Evolutionary conservation across 2,329 filamentous ascomycete species (phyloP), one percentile per base, ranked within the genome.

Genomic region (Diaporthe vexans): DNA sequence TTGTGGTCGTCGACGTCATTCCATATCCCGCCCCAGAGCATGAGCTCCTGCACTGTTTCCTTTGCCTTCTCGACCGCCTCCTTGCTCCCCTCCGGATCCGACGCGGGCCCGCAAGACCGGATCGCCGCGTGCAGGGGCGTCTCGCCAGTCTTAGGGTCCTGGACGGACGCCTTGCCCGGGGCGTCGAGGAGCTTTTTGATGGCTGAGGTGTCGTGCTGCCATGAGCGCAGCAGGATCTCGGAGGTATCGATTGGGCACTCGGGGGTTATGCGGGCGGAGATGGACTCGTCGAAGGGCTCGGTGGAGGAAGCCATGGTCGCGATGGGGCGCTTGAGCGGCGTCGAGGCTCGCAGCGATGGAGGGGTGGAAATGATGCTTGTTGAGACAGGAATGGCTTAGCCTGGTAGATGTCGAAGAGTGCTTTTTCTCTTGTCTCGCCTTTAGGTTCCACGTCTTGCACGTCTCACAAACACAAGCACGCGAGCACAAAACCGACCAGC

Each of bases 21-120:
- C 97, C 97, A 99, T 78, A 98, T 98, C 15, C 95, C 97, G 43
- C 97, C 97, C 78, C 94, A 93, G 80, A 95, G 89, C 75, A 98
- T 91, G 10, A 98, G 88, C 80, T 97, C 90, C 78, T 90, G 89
- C 6, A 98, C 86, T 0, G 93, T 92, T 70, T 91, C 90, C 72
- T 89, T 88, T 3, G 92, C 94, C 52, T 90, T 89, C 61, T 92
- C 89, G 43, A 93, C 52, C 82, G 35, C 83, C 81, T 71, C 77
- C 8, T 76, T 76, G 4, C 76, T 75, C 6, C 76, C 78, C 7
- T 77, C 77, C 19, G 77, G 75, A 13, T 79, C 78, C 5, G 78
- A 79, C 4, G 78, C 78, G 3, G 83, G 88, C 1, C 88, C 91
- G 79, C 92, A 94, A 4, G 92, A 89, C n/a, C 94, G 93, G 81